These are phyloP conservation scores for Metarhizium sp. DNA, from an alignment of 2,329 filamentous ascomycete genomes.

Conservation along the genomic window DNA sequence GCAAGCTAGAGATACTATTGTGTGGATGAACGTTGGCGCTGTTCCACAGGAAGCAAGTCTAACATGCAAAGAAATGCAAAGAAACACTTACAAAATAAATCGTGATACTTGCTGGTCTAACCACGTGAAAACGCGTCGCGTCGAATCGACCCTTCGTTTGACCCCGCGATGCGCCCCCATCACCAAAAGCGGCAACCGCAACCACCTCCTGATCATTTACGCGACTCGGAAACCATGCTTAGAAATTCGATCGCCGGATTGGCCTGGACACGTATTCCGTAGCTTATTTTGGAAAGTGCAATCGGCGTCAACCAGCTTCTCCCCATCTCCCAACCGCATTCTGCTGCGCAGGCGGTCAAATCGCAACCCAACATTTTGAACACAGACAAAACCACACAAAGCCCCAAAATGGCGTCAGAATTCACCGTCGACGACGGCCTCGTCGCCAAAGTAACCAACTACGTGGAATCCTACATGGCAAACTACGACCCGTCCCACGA, in stretches of 20 bases:
- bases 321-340: no score
- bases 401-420: slow-evolving; percentile 15
- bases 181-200: background rate
- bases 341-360: background rate
- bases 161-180: background rate
- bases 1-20: no score
- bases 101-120: background rate
- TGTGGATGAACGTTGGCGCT: no score
- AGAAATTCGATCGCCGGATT: background rate
- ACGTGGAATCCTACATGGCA: slow-evolving; percentile 64
- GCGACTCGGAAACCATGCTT: background rate
- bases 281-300: no score
- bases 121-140: background rate
- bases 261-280: no score
- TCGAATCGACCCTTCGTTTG: background rate
- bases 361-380: background rate
- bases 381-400: background rate
- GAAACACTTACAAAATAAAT: no score
- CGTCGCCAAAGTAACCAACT: slow-evolving; percentile 49
- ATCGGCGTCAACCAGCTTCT: no score
- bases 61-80: no score
- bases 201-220: background rate
- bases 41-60: no score
- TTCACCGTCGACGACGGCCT: slow-evolving; percentile 26
- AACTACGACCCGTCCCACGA: slow-evolving; percentile 81